A percentile compares a stretch with the other conserved stretches of the same genome.
Evolutionary conservation across 176 grass and related monocot species (phyloP).

Genomic region (Tuctoria greenei): DNA sequence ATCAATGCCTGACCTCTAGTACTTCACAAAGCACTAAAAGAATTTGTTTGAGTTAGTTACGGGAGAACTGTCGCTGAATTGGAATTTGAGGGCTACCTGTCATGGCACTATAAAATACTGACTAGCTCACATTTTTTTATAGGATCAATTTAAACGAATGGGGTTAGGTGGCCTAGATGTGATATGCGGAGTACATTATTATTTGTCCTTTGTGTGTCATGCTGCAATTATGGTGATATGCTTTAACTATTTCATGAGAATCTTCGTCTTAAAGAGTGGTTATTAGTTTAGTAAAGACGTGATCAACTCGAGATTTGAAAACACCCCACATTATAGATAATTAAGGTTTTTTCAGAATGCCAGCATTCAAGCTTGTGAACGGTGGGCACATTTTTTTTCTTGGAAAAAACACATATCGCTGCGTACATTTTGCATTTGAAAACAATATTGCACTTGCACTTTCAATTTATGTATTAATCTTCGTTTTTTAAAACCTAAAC

Average conservation of each 20-base stretch:
- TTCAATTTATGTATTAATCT: background rate
- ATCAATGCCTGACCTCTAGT: slow-evolving; percentile 31
- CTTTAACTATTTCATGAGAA: slow-evolving; percentile 41
- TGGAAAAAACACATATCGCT: no score
- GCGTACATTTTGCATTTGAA: background rate
- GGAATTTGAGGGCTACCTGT: slow-evolving; percentile 46
- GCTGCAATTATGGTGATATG: slow-evolving; percentile 40
- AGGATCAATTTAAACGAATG: slow-evolving; percentile 31
- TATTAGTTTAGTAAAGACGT: slow-evolving; percentile 32
- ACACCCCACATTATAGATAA: slow-evolving; percentile 2
- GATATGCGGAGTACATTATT: background rate
- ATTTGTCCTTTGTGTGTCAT: slow-evolving; percentile 42
- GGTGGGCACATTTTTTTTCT: background rate
- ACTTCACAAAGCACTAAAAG: slow-evolving; percentile 33
- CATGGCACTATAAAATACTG: slow-evolving; percentile 40
- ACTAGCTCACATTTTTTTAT: slow-evolving; percentile 20
- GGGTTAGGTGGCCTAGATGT: slow-evolving; percentile 35
- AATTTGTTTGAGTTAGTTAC: slow-evolving; percentile 44
- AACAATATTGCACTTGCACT: background rate
- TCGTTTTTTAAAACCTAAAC: background rate
- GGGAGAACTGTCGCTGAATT: slow-evolving; percentile 50
- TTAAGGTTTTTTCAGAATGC: background rate
- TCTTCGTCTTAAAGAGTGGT: slow-evolving; percentile 36
- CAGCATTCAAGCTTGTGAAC: background rate
- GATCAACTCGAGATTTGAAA: slow-evolving; percentile 39